phyloP scores from a whole-genome alignment of 2,329 filamentous ascomycete genomes.

The Simplicillium aogashimaense region DNA sequence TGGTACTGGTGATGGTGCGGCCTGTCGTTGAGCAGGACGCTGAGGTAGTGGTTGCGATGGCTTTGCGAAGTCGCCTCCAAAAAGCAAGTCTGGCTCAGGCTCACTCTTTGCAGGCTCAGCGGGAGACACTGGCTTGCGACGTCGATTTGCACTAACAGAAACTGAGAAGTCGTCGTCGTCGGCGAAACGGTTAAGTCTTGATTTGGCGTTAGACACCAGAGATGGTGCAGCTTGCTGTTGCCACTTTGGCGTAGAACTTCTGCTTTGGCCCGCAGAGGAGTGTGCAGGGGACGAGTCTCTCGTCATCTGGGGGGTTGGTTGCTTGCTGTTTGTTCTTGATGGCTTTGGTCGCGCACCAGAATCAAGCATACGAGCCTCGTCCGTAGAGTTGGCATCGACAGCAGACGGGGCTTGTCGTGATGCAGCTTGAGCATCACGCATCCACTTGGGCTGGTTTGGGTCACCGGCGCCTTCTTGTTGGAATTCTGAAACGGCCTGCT shows the following conservation, averaged over 20 bases:
- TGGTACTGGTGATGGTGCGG: conserved; percentile 20
- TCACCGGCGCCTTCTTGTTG: conserved; percentile 57
- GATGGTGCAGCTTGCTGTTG: conserved; percentile 40
- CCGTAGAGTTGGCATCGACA: conserved; percentile 37
- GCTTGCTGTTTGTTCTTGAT: conserved; percentile 10
- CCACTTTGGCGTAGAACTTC: conserved; percentile 45
- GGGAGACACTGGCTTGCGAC: conserved; percentile 53
- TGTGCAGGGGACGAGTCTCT: conserved; percentile 41
- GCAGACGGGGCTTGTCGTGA: conserved; percentile 21
- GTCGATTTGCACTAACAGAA: conserved; percentile 78
- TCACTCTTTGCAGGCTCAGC: conserved; percentile 26
- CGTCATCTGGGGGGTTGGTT: conserved; percentile 19
- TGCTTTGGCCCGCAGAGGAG: conserved; percentile 31
- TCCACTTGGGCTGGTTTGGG: conserved; percentile 84
- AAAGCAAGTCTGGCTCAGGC: conserved; percentile 55
- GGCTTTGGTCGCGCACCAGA: conserved; percentile 46
- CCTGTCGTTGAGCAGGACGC: conserved; percentile 25
- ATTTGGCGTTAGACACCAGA: conserved; percentile 21
- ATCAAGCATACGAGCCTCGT: conserved; percentile 76
- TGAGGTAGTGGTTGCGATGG: conserved; percentile 24
- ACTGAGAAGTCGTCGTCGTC: conserved; percentile 71
- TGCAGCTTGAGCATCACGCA: conserved; percentile 61
- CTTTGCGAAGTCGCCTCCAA: conserved; percentile 28
- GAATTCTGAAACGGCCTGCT: conserved; percentile 85
- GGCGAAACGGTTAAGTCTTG: conserved; percentile 60